Base-by-base conservation (phyloP, 2,329 filamentous ascomycete genomes). In the Clarireedia sp. region DNA sequence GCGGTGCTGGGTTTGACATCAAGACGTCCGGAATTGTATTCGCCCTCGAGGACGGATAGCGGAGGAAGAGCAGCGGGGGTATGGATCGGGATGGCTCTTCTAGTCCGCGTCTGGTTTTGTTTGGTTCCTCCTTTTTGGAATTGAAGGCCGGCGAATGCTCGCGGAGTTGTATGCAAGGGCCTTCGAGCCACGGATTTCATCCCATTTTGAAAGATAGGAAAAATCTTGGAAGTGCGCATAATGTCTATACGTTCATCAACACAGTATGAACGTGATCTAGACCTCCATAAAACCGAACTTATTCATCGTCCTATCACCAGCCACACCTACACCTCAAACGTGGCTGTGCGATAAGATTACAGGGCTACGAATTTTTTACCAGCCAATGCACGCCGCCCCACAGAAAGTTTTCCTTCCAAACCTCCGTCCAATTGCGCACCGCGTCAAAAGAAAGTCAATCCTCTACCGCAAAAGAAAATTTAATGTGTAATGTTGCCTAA, bases 401-500 rank as follows among this genome's bases (percentile, higher is more conserved):
- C 29, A 33, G 29, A 33, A 33, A 33, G 9, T 33, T 33, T 33
- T 33, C 29, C 29, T 12, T 9, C 12, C 29, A 4, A 33, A 33
- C 38, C 5, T 41, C n/a, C 38, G 38, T 41, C 19, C 38, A n/a
- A 41, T n/a, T 41, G 38, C 38, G 19, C 38, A 41, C 6, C 7
- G 19, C 19, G 16, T 41, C 19, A 8, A 41, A 19, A 6, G 7
- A 4, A 41, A 41, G 38, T 41, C 9, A 23, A 45, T 45, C 24
- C 36, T 38, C 38, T 23, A 19, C 24, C 21, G 29, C 29, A 46
- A 51, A 40, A 29, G 45, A n/a, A 37, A 41, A 19, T 58, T 33
- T 48, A 26, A n/a, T 50, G 24, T 38, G 49, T 50, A 26, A 67
- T 67, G 65, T 62, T 68, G 44, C 64, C 63, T 8, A 60, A 59